A percentile compares a stretch with the other conserved stretches of the same genome.
phyloP scores from a whole-genome alignment of 2,329 filamentous ascomycete genomes.

The Colletotrichum graminicola region DNA sequence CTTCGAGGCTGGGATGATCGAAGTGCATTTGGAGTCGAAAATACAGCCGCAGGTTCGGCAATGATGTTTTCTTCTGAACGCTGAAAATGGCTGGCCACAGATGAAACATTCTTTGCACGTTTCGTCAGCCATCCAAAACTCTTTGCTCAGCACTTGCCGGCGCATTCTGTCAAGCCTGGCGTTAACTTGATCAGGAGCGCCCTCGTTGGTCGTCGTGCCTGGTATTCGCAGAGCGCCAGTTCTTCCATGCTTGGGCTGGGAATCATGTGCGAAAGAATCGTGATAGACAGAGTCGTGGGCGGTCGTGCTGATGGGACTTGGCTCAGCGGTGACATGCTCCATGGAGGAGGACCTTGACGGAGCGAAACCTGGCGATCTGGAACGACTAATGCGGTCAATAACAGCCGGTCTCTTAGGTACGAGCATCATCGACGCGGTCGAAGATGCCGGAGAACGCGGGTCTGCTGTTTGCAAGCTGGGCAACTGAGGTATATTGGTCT shows the following conservation, averaged over 20 bases:
- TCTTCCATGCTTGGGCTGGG: constrained; percentile 58
- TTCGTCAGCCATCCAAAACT: constrained; percentile 99
- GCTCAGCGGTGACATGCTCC: constrained; percentile 68
- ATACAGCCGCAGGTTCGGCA: constrained; percentile 98
- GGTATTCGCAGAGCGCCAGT: constrained; percentile 65
- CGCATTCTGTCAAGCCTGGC: constrained; percentile 78
- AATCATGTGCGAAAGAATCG: constrained; percentile 65
- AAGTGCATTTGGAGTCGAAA: constrained; percentile 96
- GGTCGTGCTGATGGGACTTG: constrained; percentile 69
- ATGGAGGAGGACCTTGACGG: constrained; percentile 70
- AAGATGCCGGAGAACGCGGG: constrained; percentile 51
- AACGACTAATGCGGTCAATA: constrained; percentile 67
- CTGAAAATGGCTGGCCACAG: constrained; percentile 90
- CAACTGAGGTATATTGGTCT: constrained; percentile 50
- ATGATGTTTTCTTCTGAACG: constrained; percentile 96
- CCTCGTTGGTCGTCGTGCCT: constrained; percentile 68
- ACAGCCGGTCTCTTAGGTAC: constrained; percentile 61
- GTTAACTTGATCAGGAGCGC: constrained; percentile 69
- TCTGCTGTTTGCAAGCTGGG: constrained; percentile 51
- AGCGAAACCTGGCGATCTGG: constrained; percentile 56
- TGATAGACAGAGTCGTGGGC: constrained; percentile 70
- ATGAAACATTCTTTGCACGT: constrained; percentile 98
- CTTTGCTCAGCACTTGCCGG: constrained; percentile 89
- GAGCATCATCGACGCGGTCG: constrained; percentile 54
- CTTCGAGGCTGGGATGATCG: constrained; percentile 85